Evolutionary conservation across 495 filamentous ascomycete genomes (phyloP).

Genomic region (Aspergillus asperescens): DNA sequence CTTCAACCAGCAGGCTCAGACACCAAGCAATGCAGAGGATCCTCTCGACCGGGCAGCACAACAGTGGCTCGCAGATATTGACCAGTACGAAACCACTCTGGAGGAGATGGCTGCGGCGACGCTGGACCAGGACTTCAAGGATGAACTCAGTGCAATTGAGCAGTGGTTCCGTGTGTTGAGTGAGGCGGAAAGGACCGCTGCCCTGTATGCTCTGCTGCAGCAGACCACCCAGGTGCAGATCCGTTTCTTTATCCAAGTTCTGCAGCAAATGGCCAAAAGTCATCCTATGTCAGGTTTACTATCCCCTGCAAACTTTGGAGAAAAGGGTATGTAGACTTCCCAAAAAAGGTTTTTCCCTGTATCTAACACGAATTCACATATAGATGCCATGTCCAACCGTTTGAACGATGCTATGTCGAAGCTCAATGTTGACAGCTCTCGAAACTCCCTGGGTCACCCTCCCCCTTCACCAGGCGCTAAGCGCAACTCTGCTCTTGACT

Average conservation of each 20-base stretch:
- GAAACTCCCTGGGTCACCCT: conserved; percentile 77
- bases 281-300: conserved; percentile 96
- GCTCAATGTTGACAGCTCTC: conserved; percentile 75
- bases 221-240: conserved; percentile 99
- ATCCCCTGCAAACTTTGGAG: conserved; percentile 88
- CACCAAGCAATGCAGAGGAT: conserved; percentile 70
- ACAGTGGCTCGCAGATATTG: conserved; percentile 98
- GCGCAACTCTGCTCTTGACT: conserved; percentile 85
- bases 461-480: conserved; percentile 75
- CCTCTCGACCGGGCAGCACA: conserved; percentile 88
- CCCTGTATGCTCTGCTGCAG: conserved; percentile 90
- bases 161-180: conserved; percentile 98
- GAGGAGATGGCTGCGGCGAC: conserved; percentile 99
- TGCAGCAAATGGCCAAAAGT: conserved; percentile 97
- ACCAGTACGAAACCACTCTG: conserved; percentile 93
- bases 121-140: conserved; percentile 98
- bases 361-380: neutral
- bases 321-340: conserved; percentile 67
- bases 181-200: conserved; percentile 92
- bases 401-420: conserved; percentile 98
- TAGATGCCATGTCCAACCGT: conserved; percentile 96
- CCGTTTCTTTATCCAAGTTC: conserved; percentile 96
- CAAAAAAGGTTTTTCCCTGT: neutral
- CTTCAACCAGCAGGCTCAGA: conserved; percentile 66
- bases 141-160: conserved; percentile 96